A percentile compares a stretch with the other conserved stretches of the same genome.
Evolutionary conservation across 495 filamentous ascomycete species (phyloP).

Genomic region (Diplogelasinospora grovesii): DNA sequence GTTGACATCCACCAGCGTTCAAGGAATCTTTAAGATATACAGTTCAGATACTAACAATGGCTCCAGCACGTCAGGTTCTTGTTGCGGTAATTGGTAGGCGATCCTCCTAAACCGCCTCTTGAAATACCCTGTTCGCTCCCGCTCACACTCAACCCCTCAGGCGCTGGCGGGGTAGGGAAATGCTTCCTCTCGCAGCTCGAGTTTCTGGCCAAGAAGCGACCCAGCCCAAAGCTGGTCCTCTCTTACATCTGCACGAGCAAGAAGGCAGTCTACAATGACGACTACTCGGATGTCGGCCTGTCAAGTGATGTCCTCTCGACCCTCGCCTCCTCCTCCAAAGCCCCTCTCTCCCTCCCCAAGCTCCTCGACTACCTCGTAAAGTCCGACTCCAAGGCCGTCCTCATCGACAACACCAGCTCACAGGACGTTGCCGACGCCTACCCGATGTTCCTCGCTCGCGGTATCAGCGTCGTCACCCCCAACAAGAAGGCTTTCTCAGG

Average conservation of each 20-base stretch:
- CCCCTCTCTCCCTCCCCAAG: conserved; percentile 54
- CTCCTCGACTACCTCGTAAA: conserved; percentile 63
- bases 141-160: conserved; percentile 38
- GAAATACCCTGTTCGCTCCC: not conserved
- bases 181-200: conserved; percentile 79
- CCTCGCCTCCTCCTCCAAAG: conserved; percentile 49
- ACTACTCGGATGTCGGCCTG: conserved; percentile 53
- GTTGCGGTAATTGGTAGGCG: conserved; percentile 28
- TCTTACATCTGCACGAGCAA: conserved; percentile 75
- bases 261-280: conserved; percentile 60
- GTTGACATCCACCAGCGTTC: not conserved
- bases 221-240: conserved; percentile 56
- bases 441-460: conserved; percentile 65
- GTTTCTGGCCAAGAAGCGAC: conserved; percentile 45
- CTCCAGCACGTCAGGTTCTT: conserved; percentile 22
- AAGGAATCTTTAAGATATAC: not conserved
- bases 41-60: conserved; percentile 13
- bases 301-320: conserved; percentile 47
- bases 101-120: not conserved
- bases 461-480: conserved; percentile 86
- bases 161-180: conserved; percentile 87
- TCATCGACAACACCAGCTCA: conserved; percentile 93
- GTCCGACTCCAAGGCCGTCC: conserved; percentile 63
- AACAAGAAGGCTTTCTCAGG: conserved; percentile 97
- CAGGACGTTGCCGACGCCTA: conserved; percentile 72